These are phyloP conservation scores for Spongiforma sp. DNA, from an alignment of 1,284 basidiomycete genomes.

Conservation along the genomic window DNA sequence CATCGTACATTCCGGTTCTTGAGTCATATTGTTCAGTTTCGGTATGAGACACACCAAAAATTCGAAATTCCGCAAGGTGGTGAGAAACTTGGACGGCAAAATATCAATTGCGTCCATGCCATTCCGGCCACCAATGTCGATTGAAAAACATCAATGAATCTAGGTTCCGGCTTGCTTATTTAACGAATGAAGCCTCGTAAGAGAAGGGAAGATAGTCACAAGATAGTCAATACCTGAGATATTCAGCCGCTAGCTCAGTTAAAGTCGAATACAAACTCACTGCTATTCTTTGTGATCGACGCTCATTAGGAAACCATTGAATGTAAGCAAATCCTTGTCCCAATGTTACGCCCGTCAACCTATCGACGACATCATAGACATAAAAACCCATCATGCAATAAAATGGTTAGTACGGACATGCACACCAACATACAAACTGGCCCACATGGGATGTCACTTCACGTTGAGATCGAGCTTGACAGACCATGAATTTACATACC, in stretches of 20 bases:
- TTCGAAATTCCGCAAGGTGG: slow-evolving; percentile 4
- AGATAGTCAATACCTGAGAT: slow-evolving; percentile 6
- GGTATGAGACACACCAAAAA: slow-evolving; percentile 4
- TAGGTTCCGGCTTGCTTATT: too few relatives aligned
- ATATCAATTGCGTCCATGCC: slow-evolving; percentile 5
- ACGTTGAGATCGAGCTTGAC: too few relatives aligned
- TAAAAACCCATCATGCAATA: neutral
- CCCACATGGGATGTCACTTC: too few relatives aligned
- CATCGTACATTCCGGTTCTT: neutral
- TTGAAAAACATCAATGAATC: neutral
- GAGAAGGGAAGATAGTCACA: neutral
- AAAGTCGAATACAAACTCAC: neutral
- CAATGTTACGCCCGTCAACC: slow-evolving; percentile 10
- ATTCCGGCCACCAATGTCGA: neutral
- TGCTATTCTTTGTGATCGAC: neutral
- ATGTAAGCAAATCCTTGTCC: slow-evolving; percentile 11
- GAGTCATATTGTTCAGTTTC: neutral
- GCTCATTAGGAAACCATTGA: slow-evolving; percentile 9
- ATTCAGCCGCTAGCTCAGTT: neutral
- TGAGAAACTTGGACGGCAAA: slow-evolving; percentile 8
- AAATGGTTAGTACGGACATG: neutral
- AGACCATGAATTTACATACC: slow-evolving; percentile 2
- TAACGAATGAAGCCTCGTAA: neutral
- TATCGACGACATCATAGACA: neutral
- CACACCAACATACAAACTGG: neutral